These are phyloP conservation scores for Agaricus blazei DNA, from an alignment of 768 basidiomycete species.

Conservation along the genomic window DNA sequence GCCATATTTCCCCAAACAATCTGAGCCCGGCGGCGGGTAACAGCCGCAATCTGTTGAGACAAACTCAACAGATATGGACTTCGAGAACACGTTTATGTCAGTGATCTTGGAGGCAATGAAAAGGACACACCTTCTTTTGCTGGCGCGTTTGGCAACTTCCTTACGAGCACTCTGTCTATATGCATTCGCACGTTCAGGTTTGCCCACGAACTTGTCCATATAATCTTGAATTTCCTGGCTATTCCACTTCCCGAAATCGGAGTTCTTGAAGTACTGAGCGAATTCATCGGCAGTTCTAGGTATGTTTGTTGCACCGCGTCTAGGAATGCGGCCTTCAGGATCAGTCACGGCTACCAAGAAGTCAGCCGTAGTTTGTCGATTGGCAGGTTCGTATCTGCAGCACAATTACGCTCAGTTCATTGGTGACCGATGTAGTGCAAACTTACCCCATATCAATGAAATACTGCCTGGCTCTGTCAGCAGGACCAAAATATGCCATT, in stretches of 20 bases:
- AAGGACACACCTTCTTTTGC: conserved; percentile 24
- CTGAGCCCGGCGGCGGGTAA: conserved; percentile 40
- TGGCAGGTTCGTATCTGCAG: conserved; percentile 47
- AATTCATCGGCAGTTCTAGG: conserved; percentile 59
- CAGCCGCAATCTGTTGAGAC: conserved; percentile 38
- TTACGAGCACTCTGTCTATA: conserved; percentile 44
- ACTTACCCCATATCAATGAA: conserved; percentile 54
- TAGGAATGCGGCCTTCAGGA: conserved; percentile 48
- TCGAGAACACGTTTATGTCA: not conserved
- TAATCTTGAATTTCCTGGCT: conserved; percentile 43
- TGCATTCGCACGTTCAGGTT: conserved; percentile 31
- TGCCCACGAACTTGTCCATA: conserved; percentile 35
- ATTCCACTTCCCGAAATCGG: conserved; percentile 36
- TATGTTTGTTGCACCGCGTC: conserved; percentile 33
- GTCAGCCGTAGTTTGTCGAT: conserved; percentile 62
- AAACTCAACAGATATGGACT: conserved; percentile 44
- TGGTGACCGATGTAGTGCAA: not conserved
- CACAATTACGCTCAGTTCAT: not conserved
- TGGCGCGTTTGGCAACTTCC: conserved; percentile 46
- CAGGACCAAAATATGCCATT: conserved; percentile 73
- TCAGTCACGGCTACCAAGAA: conserved; percentile 62
- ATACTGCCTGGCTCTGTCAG: conserved; percentile 58
- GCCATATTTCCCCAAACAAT: conserved; percentile 37
- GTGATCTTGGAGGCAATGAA: not conserved
- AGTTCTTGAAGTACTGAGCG: conserved; percentile 39